Evolutionary conservation across 2,329 filamentous ascomycete species (phyloP), one percentile per base, ranked within the genome.

Genomic region (Fusarium dimerum): DNA sequence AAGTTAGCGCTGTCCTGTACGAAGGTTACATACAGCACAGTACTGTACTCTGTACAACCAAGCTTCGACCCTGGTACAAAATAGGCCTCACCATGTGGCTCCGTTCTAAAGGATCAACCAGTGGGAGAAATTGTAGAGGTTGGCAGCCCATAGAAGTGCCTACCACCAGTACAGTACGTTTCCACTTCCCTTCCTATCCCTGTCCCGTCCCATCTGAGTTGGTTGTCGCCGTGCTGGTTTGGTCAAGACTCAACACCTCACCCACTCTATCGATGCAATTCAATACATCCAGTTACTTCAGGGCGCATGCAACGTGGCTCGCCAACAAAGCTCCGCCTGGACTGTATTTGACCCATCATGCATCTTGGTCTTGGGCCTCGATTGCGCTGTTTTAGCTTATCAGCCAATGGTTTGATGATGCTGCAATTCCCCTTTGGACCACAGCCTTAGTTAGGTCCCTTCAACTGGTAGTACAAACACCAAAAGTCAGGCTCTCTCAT

Each of bases 271-370:
- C n/a, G n/a, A n/a, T n/a, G n/a, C n/a, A n/a, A n/a, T n/a, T n/a
- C n/a, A 26, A 26, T 7, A 26, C 20, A 63, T 61, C 61, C 64
- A 65, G 59, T 55, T 62, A 63, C 61, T 56, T 57, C 62, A 62
- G 57, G 51, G 20, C 20, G 20, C 52, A 60, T 70, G 68, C 68
- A 69, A 70, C 68, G 68, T 71, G 68, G 68, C 68, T 66, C 64
- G 64, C 57, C 56, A 68, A 59, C 60, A 55, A 59, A 62, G 62
- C 59, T 56, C 62, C 62, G 58, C 56, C 47, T 61, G 57, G 61
- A 51, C 20, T 26, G 20, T 26, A 26, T 26, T 26, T 51, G 57
- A 61, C 58, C 59, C 62, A 36, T 36, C 32, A 64, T 61, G 64
- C 63, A 66, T 63, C 63, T 65, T 54, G 52, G 55, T 59, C 62